Evolutionary conservation across 768 basidiomycete species (phyloP), one percentile per base, ranked within the genome.

Genomic region (Amanita phalloides): DNA sequence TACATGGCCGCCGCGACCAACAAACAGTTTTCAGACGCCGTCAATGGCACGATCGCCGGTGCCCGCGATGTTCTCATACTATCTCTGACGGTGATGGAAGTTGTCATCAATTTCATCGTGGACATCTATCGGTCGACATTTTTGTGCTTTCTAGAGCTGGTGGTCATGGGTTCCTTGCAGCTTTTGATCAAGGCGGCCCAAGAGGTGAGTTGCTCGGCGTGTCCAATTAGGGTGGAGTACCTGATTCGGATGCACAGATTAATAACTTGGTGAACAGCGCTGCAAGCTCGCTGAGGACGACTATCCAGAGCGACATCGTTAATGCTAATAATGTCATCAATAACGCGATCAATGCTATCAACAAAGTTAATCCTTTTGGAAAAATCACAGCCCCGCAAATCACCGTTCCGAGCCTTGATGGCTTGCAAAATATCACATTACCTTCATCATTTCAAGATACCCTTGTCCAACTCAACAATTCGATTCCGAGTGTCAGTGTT

Each of bases 61-160:
- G 84, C 91, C 14, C 84, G 88, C 20, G 80, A 73, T 8, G 76
- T 84, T 5, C 75, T 96, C 48, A 69, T 86, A 33, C 68, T 90
- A 37, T 68, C 89, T 2, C 70, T 97, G 51, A 95, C 88, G 0
- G 71, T 82, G 35, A 85, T 95, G 79, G 90, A 96, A 62, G 82
- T 75, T 0, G 77, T 94, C 60, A 84, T 93, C 67, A 91, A 89
- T 60, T 97, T 98, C 66, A 78, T 96, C 56, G 78, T 98, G 57
- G 86, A 91, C 67, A 79, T 85, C 43, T 98, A 96, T 63, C 85
- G 93, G 37, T 94, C 92, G 3, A 88, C 94, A 3, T 84, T 95
- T 61, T 75, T 99, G 48, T 99, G 95, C 65, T 92, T 96, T 58
- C 70, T 96, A 56, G 92, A 98, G 66, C 75, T 98, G 41, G 82